Conservation (phyloP, 2,329 filamentous ascomycete genomes). For the Clonostachys chloroleuca region DNA sequence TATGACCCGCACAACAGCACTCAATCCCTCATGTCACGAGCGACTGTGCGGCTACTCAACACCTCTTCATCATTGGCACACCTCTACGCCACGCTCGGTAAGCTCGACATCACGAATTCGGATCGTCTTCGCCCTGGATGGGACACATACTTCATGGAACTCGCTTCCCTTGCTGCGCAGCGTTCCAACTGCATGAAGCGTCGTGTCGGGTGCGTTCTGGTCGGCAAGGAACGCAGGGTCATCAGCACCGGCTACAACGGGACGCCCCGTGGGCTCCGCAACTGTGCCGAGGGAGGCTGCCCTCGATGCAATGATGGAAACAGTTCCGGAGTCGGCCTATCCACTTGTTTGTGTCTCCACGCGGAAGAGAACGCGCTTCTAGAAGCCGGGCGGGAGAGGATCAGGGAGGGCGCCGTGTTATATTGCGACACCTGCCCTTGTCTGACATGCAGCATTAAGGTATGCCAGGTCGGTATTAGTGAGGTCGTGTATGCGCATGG, state of each 20-base stretch:
- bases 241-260: conserved; percentile 97
- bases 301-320: conserved; percentile 75
- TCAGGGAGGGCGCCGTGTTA: conserved; percentile 75
- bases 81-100: conserved; percentile 67
- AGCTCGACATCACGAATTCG: conserved; percentile 72
- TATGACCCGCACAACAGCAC: conserved; percentile 64
- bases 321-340: conserved; percentile 65
- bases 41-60: conserved; percentile 84
- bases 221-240: conserved; percentile 74
- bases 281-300: conserved; percentile 93
- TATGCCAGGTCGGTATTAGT: conserved; percentile 89
- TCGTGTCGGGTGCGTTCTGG: conserved; percentile 89
- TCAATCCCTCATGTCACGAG: conserved; percentile 73
- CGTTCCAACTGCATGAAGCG: conserved; percentile 98
- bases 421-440: conserved; percentile 98
- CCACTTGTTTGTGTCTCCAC: conserved; percentile 93
- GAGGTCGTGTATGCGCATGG: conserved; percentile 89
- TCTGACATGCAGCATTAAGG: conserved; percentile 97
- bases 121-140: conserved; percentile 82
- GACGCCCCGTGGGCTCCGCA: conserved; percentile 82
- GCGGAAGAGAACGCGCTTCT: conserved; percentile 96
- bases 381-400: conserved; percentile 87
- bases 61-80: conserved; percentile 67
- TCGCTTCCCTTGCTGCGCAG: conserved; percentile 87
- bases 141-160: conserved; percentile 97